Conservation (phyloP, 2,329 filamentous ascomycete genomes). For the Fusarium siculi region DNA sequence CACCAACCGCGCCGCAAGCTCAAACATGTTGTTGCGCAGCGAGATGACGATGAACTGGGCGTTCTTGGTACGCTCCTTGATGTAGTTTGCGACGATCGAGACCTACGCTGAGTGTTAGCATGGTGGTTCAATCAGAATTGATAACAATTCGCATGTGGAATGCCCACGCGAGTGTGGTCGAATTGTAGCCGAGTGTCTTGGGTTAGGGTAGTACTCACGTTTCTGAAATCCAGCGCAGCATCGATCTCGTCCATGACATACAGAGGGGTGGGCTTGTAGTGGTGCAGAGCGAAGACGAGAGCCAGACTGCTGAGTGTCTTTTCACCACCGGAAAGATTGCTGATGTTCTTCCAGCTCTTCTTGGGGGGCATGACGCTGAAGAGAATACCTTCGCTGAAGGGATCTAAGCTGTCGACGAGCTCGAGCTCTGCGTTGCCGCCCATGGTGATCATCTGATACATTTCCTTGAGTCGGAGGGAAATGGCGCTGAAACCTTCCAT, state of each 20-base stretch:
- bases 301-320: slow-evolving; percentile 95
- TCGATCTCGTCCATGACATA: slow-evolving; percentile 99
- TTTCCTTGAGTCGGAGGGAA: slow-evolving; percentile 94
- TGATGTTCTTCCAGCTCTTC: slow-evolving; percentile 99
- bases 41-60: slow-evolving; percentile 99
- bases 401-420: slow-evolving; percentile 93
- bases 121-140: neutral
- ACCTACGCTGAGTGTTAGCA: slow-evolving; percentile 65
- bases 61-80: slow-evolving; percentile 99
- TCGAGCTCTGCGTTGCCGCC: slow-evolving; percentile 98
- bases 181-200: slow-evolving; percentile 42
- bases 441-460: slow-evolving; percentile 99
- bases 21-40: slow-evolving; percentile 99
- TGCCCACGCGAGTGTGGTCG: slow-evolving; percentile 22
- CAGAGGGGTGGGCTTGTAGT: slow-evolving; percentile 96
- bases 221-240: slow-evolving; percentile 95
- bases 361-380: slow-evolving; percentile 99
- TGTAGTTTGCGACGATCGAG: slow-evolving; percentile 97
- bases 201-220: slow-evolving; percentile 70
- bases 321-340: slow-evolving; percentile 93
- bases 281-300: slow-evolving; percentile 96
- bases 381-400: slow-evolving; percentile 95
- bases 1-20: slow-evolving; percentile 92
- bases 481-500: slow-evolving; percentile 98
- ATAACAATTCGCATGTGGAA: slow-evolving; percentile 19